Base-by-base conservation (phyloP, 345 rosid species). In the Populus simonii region DNA sequence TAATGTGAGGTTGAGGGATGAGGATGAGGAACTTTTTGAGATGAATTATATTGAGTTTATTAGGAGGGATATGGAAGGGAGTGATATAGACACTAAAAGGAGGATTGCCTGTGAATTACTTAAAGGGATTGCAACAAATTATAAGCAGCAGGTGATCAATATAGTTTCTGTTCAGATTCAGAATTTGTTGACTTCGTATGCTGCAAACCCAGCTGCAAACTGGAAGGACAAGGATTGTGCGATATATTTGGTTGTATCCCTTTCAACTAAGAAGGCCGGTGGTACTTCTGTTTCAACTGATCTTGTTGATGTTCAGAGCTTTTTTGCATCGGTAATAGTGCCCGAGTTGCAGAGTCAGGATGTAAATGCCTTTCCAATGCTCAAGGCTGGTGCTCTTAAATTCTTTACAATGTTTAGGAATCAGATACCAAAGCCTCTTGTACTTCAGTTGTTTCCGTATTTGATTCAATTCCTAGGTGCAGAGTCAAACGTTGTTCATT, bases 201-300 rank as follows among this genome's bases (percentile, higher is more conserved):
- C 89, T 47, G 27, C 90, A 38, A 96, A 94, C 76, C 97, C 98
- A n/a, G 87, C 81, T 16, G 82, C 81, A 11, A 84, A 91, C 62
- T 96, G 99, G 99, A 96, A 96, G 86, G 95, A 96, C 72, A 96
- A 94, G 88, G 99, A 94, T 70, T 94, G 98, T 85, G 98, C 97
- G 4, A 91, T 96, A 77, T 94, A 89, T 84, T 85, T 96, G 84
- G 98, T 96, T 51, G 93, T 96, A 41, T 92, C 99, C 0, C 95
- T 96, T 66, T 93, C 98, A 8, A 89, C 91, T 7, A 94, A 88
- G 86, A 96, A 90, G 80, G 92, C 94, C 43, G 98, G 97, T 15
- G 89, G 94, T 71, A 79, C 88, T 71, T 90, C 92, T 82, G 92
- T 89, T 55, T 89, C 98, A 35, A 92, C 97, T 47, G 97, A 96